phyloP scores from a whole-genome alignment of 2,329 filamentous ascomycete genomes.

The Laburnicola sp. region DNA sequence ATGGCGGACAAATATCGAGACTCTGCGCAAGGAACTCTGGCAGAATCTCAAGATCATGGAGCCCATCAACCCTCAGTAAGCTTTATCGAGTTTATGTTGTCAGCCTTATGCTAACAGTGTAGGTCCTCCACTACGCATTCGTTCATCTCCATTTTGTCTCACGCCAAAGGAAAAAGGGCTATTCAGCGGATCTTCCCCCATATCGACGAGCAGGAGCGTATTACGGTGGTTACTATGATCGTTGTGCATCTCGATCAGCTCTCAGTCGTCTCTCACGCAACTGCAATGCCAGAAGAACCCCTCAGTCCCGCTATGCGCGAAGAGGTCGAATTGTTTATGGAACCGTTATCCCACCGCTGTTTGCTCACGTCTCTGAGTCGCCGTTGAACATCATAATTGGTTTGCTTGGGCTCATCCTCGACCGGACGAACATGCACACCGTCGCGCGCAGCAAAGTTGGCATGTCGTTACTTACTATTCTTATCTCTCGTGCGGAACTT shows the following conservation, averaged over 20 bases:
- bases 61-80: constrained; percentile 67
- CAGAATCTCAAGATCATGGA: constrained; percentile 87
- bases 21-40: constrained; percentile 83
- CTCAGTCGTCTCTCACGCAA: constrained; percentile 82
- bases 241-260: constrained; percentile 89
- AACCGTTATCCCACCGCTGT: constrained; percentile 85
- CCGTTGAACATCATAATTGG: constrained; percentile 89
- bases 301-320: constrained; percentile 74
- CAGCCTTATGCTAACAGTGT: constrained; percentile 29
- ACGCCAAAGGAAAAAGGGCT: constrained; percentile 93
- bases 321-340: constrained; percentile 88
- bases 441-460: constrained; percentile 87
- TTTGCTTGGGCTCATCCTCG: constrained; percentile 80
- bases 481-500: constrained; percentile 90
- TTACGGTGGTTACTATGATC: constrained; percentile 94
- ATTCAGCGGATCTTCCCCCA: constrained; percentile 94
- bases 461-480: constrained; percentile 86
- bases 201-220: constrained; percentile 87
- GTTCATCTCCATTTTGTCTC: constrained; percentile 94
- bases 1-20: constrained; percentile 72
- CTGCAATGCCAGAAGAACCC: constrained; percentile 71
- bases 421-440: constrained; percentile 78
- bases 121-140: constrained; percentile 75
- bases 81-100: constrained; percentile 4
- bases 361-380: constrained; percentile 88